Conservation (phyloP, 176 grass and related monocot genomes). For the Tillandsia leiboldiana region DNA sequence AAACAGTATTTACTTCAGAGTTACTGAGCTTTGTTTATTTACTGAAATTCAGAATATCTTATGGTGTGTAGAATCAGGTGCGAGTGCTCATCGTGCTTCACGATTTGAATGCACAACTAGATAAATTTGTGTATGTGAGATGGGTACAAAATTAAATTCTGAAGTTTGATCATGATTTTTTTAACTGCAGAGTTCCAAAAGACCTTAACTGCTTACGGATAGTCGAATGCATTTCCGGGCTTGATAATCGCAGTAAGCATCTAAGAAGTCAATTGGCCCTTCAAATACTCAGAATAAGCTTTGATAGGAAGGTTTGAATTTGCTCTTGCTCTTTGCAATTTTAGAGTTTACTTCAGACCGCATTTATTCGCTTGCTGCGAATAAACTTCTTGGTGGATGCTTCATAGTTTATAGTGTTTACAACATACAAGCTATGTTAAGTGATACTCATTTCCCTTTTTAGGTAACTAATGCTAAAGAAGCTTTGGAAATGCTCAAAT, state of each 20-base stretch:
- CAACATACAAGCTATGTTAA: neutral
- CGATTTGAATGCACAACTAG: too few species aligned
- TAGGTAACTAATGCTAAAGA: constrained; percentile 48
- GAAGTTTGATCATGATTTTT: too few species aligned
- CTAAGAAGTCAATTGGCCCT: constrained; percentile 68
- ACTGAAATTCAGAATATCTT: neutral
- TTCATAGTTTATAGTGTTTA: neutral
- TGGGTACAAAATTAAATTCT: too few species aligned
- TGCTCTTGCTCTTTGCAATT: neutral
- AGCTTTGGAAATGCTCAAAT: constrained; percentile 44
- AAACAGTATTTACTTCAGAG: neutral
- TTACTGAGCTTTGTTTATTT: neutral
- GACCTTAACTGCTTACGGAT: constrained; percentile 80
- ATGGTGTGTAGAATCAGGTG: neutral
- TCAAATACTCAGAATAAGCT: constrained; percentile 60
- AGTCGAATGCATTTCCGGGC: constrained; percentile 55
- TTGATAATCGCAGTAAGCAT: constrained; percentile 40
- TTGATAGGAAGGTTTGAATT: constrained; percentile 51
- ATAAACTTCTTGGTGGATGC: neutral
- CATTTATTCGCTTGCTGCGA: neutral
- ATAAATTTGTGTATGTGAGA: too few species aligned
- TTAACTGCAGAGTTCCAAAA: constrained; percentile 44
- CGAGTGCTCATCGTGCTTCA: neutral
- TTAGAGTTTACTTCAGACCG: neutral
- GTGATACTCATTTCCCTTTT: neutral